Evolutionary conservation across 495 filamentous ascomycete genomes (phyloP).

Genomic region (Stereocaulon alpinum): DNA sequence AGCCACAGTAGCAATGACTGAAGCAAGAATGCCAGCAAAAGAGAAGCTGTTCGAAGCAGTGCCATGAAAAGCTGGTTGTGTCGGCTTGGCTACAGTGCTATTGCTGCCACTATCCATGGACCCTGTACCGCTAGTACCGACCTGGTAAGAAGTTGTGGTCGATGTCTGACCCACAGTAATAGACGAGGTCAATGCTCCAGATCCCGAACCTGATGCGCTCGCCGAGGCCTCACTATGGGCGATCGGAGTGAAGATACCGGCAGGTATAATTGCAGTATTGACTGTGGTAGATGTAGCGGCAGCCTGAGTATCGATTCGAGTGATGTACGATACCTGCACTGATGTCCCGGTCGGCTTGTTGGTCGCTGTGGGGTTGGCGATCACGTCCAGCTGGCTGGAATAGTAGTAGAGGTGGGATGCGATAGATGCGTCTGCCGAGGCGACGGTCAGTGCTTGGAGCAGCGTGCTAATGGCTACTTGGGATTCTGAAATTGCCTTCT

Average conservation of each 20-base stretch:
- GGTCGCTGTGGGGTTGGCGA: neutral
- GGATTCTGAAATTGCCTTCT: neutral
- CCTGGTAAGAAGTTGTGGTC: neutral
- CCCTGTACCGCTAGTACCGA: neutral
- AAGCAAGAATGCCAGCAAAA: neutral
- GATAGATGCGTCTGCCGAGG: neutral
- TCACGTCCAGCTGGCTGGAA: neutral
- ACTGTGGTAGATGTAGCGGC: neutral
- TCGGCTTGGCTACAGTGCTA: neutral
- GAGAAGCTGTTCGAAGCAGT: neutral
- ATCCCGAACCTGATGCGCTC: neutral
- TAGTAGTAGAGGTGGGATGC: neutral
- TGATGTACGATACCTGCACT: no score
- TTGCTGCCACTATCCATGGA: neutral
- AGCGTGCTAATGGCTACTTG: neutral
- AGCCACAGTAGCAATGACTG: neutral
- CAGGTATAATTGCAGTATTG: neutral
- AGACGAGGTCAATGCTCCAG: neutral
- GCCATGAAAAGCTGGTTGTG: neutral
- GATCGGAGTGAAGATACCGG: constrained; percentile 1
- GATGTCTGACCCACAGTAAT: neutral
- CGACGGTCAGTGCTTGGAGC: neutral
- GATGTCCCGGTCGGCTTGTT: neutral
- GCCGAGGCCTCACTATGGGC: no score
- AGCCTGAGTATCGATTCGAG: no score